These are phyloP conservation scores for Pugionium dolabratum DNA, from an alignment of 345 rosid species.

Conservation along the genomic window DNA sequence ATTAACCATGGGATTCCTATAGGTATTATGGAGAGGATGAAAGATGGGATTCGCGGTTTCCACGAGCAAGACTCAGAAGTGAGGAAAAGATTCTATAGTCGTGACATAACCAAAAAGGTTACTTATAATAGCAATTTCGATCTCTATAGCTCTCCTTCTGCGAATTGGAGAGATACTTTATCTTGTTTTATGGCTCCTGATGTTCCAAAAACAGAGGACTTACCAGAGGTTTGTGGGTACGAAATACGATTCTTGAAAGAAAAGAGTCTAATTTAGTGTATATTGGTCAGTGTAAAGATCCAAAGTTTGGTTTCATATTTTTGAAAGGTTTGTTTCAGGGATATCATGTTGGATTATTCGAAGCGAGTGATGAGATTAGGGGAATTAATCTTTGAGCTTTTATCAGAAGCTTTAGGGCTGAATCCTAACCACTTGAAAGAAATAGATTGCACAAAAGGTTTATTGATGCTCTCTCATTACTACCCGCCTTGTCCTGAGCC, in stretches of 20 bases:
- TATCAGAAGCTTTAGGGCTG: conserved; percentile 62
- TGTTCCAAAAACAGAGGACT: conserved; percentile 41
- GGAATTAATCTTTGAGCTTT: conserved; percentile 42
- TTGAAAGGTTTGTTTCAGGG: conserved; percentile 37
- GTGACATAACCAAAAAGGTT: conserved; percentile 6
- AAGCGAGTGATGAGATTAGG: conserved; percentile 44
- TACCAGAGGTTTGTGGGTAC: conserved; percentile 45
- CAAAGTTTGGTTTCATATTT: not conserved
- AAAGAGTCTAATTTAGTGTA: too few relatives aligned
- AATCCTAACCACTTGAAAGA: conserved; percentile 41
- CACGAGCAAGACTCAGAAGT: conserved; percentile 38
- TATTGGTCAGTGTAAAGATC: not conserved
- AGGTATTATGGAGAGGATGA: conserved; percentile 28
- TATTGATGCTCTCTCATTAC: conserved; percentile 46
- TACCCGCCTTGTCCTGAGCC: conserved; percentile 62
- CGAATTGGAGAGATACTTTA: conserved; percentile 49
- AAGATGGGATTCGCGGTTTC: conserved; percentile 27
- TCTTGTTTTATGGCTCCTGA: conserved; percentile 29
- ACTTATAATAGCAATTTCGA: conserved; percentile 34
- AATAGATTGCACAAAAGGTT: conserved; percentile 47
- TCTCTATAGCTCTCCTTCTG: conserved; percentile 37
- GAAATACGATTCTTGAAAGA: not conserved
- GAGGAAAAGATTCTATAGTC: conserved; percentile 25
- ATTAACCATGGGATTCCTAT: conserved; percentile 33
- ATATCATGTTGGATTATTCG: conserved; percentile 45